Base-by-base conservation (phyloP, 805 yeast genomes). In the Ogataea glucozyma region DNA sequence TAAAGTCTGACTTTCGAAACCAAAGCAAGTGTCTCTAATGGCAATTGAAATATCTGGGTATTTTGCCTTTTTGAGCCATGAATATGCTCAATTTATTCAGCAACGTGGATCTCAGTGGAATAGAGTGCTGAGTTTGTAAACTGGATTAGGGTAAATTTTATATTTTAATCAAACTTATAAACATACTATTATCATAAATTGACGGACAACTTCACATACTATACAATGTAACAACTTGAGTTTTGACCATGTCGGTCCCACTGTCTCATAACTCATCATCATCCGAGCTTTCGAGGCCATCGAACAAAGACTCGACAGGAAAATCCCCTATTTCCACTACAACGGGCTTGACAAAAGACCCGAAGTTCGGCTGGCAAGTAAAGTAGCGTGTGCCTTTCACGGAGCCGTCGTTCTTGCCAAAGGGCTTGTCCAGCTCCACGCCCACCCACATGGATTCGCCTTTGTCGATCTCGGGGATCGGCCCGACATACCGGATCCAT, bases 341-440 rank as follows among this genome's bases (percentile, higher is more conserved):
- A 9, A 61, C 64, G 0, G 97, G 95, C 46, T 77, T 77, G 11
- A 89, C 78, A 61, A 91, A 88, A 5, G 88, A 80, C 4, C 97
- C 97, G 55, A 86, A 81, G 16, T 74, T 73, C 0, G 55, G 56
- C 5, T 57, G 56, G 23, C 88, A 78, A 4, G 66, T 56, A 58
- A 91, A 90, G 49, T 85, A 75, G 26, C 71, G 55, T 1, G 52
- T 59, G 0, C 87, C 89, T 26, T 79, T 77, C 29, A 88, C 67
- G 16, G 78, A 65, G 0, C 98, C 98, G 57, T 88, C 79, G 56
- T 90, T 88, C 61, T 85, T 88, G 4, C 98, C 98, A 6, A 76
- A 75, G 0, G 97, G 91, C 52, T 85, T 88, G 53, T 86, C 93
- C 41, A 89, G 81, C 53, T 83, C 86, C 3, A 91, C 76, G 0